Percentiles rank a stretch among this genome's conserved stretches.
Evolutionary conservation across 306 rosid genomes (phyloP).

Genomic region (Vigna nakashimae): DNA sequence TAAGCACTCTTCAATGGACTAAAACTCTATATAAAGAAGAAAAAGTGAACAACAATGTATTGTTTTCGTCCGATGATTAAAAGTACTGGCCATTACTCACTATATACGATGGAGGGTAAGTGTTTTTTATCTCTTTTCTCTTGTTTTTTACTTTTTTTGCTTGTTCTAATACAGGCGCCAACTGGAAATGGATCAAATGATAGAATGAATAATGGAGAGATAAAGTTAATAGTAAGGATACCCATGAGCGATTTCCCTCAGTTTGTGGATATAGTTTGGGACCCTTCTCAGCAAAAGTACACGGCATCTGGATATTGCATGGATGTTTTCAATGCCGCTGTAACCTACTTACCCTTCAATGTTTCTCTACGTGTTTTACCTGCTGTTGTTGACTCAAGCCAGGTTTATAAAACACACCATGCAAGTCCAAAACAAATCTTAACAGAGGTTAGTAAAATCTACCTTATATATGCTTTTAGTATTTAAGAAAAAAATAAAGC

Average conservation of each 20-base stretch:
- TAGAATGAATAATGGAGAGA: neutral
- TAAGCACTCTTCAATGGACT: neutral
- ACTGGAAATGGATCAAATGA: neutral
- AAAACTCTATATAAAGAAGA: constrained; percentile 6
- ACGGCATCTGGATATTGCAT: constrained; percentile 46
- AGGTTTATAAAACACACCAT: constrained; percentile 32
- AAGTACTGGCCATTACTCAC: neutral
- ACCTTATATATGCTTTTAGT: too few relatives aligned
- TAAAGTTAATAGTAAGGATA: constrained; percentile 34
- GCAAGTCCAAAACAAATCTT: constrained; percentile 34
- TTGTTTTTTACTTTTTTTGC: constrained; percentile 8
- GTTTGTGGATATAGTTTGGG: constrained; percentile 35
- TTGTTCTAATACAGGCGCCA: constrained; percentile 16
- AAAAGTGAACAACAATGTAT: too few relatives aligned
- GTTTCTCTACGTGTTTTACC: constrained; percentile 37
- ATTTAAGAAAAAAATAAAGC: too few relatives aligned
- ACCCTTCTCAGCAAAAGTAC: constrained; percentile 2
- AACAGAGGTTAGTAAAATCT: constrained; percentile 1
- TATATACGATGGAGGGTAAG: neutral
- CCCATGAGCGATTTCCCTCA: constrained; percentile 43
- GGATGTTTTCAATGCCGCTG: constrained; percentile 45
- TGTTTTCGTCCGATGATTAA: neutral
- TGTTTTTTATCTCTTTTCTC: neutral
- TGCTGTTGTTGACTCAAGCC: neutral
- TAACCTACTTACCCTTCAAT: constrained; percentile 29